phyloP scores from a whole-genome alignment of 1,139 yeast species.

The Debaryomycetaceae sp. region DNA sequence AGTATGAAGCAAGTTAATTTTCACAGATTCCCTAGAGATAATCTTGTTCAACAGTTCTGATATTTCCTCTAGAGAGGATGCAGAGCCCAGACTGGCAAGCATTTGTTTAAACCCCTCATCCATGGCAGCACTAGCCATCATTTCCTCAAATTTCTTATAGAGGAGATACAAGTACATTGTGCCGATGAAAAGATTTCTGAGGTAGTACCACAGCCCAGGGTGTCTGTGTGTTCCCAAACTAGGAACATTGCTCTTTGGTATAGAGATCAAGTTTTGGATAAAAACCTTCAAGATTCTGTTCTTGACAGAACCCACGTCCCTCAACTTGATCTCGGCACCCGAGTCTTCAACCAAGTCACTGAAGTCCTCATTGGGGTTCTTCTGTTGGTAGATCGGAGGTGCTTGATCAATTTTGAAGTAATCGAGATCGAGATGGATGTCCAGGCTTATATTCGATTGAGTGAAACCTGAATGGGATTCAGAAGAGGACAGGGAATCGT shows the following conservation, averaged over 20 bases:
- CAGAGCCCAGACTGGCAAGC: constrained; percentile 3
- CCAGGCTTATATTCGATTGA: background rate
- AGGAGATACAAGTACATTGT: constrained; percentile 37
- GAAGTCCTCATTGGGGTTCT: constrained; percentile 33
- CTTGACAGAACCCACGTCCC: constrained; percentile 17
- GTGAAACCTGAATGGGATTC: constrained; percentile 1
- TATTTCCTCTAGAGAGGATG: constrained; percentile 9
- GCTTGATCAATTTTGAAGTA: constrained; percentile 28
- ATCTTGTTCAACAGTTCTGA: constrained; percentile 16
- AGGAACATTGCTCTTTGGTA: constrained; percentile 35
- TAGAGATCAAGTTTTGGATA: constrained; percentile 23
- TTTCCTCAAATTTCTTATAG: constrained; percentile 28
- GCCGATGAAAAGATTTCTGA: constrained; percentile 39
- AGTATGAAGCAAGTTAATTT: constrained; percentile 28
- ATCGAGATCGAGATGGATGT: constrained; percentile 14
- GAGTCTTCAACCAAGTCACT: constrained; percentile 20
- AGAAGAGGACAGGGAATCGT: background rate
- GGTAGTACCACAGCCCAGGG: constrained; percentile 42
- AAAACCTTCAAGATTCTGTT: constrained; percentile 21
- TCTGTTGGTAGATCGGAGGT: constrained; percentile 26
- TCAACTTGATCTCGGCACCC: constrained; percentile 14
- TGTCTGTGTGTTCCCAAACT: constrained; percentile 38
- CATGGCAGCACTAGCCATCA: constrained; percentile 10
- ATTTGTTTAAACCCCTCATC: constrained; percentile 8
- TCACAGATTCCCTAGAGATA: constrained; percentile 22